Percentiles rank a stretch among this genome's conserved stretches.
Evolutionary conservation across 108 stramenopile genomes (phyloP).

Genomic region (Poteriospumella lacustris): DNA sequence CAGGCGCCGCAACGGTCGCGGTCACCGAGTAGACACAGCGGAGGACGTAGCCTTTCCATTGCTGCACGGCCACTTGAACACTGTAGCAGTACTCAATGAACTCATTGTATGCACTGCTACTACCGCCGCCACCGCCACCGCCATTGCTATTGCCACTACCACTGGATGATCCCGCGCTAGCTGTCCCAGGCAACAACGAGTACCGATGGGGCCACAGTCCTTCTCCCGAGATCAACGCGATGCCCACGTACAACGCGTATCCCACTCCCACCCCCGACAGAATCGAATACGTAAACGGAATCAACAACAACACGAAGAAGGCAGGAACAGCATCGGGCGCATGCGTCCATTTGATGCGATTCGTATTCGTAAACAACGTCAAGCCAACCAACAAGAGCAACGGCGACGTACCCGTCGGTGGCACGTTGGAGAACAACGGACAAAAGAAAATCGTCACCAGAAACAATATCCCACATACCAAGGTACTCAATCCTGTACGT

Average conservation of each 20-base stretch:
- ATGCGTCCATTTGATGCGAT: not conserved
- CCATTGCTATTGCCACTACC: too few species aligned
- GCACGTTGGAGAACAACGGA: not conserved
- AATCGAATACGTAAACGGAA: constrained; percentile 26
- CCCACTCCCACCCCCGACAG: constrained; percentile 12
- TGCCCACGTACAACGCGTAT: not conserved
- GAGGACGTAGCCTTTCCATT: too few species aligned
- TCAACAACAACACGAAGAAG: constrained; percentile 15
- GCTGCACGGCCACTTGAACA: too few species aligned
- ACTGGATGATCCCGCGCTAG: too few species aligned
- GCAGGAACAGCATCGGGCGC: not conserved
- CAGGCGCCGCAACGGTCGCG: too few species aligned
- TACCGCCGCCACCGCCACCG: too few species aligned
- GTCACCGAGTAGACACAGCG: too few species aligned
- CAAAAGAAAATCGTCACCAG: constrained; percentile 1
- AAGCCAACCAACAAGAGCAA: constrained; percentile 12
- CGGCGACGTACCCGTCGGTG: constrained; percentile 14
- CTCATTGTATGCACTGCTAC: too few species aligned
- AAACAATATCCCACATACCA: constrained; percentile 23
- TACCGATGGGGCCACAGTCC: too few species aligned
- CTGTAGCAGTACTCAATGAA: too few species aligned
- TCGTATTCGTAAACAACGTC: not conserved
- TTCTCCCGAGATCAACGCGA: constrained; percentile 12
- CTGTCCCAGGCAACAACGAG: too few species aligned
- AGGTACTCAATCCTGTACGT: constrained; percentile 18